Conservation (phyloP, 306 rosid species). For the Trifolium pratense region DNA sequence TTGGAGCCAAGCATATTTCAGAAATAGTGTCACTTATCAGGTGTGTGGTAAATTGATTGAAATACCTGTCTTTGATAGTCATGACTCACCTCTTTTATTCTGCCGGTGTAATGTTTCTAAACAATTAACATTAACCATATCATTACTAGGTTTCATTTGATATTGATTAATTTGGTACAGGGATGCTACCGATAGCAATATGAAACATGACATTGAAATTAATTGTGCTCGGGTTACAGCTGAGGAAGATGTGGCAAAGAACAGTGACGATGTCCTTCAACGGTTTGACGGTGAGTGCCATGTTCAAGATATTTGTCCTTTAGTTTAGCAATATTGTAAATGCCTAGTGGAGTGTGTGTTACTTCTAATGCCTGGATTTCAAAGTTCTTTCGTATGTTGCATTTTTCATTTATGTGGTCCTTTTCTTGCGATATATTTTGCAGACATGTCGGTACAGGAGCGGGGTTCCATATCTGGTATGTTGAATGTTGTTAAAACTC, state of each 20-base stretch:
- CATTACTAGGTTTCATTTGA: constrained; percentile 13
- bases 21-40: constrained; percentile 65
- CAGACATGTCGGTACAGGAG: constrained; percentile 64
- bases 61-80: neutral
- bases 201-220: constrained; percentile 71
- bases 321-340: neutral
- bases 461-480: constrained; percentile 53
- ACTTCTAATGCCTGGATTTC: neutral
- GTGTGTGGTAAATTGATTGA: constrained; percentile 50
- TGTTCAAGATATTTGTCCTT: constrained; percentile 14
- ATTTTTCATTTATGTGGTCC: constrained; percentile 1
- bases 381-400: neutral
- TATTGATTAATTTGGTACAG: constrained; percentile 46
- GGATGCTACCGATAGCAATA: constrained; percentile 62
- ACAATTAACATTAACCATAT: neutral
- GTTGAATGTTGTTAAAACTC: constrained; percentile 57
- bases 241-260: constrained; percentile 66
- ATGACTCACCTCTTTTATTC: neutral
- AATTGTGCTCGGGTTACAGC: constrained; percentile 62
- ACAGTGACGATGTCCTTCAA: constrained; percentile 57
- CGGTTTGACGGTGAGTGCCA: constrained; percentile 64
- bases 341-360: neutral
- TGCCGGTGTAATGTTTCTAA: neutral
- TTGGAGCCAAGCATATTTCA: constrained; percentile 61
- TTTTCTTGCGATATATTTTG: constrained; percentile 34